These are phyloP conservation scores for Apiospora rasikravindrae DNA, from an alignment of 2,329 filamentous ascomycete species.

Conservation along the genomic window DNA sequence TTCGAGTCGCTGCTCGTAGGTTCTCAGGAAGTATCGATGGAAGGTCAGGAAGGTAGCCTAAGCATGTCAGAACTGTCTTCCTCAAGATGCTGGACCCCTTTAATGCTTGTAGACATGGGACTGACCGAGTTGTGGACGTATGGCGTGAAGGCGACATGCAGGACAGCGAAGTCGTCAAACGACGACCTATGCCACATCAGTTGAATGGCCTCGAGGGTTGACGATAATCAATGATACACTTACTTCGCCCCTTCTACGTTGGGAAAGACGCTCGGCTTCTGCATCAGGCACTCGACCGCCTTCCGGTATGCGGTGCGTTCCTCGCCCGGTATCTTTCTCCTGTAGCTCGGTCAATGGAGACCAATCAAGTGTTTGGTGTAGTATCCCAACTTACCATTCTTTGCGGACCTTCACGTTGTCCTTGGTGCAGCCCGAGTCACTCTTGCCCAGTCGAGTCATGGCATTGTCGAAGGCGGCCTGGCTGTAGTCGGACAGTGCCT, in stretches of 20 bases:
- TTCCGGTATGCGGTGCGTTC: conserved; percentile 35
- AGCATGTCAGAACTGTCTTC: neutral
- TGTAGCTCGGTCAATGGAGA: conserved; percentile 22
- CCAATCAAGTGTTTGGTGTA: neutral
- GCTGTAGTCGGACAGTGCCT: conserved; percentile 32
- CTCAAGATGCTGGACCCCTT: neutral
- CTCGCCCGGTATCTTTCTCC: conserved; percentile 34
- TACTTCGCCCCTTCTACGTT: conserved; percentile 37
- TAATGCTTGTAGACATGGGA: neutral
- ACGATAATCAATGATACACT: neutral
- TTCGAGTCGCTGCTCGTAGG: conserved; percentile 42
- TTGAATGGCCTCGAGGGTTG: neutral
- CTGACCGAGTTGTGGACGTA: conserved; percentile 39
- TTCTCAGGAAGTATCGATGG: conserved; percentile 43
- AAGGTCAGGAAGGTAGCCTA: conserved; percentile 44
- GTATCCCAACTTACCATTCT: conserved; percentile 32
- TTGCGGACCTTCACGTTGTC: conserved; percentile 37
- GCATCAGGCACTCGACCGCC: conserved; percentile 37
- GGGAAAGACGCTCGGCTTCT: conserved; percentile 32
- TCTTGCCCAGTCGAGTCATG: conserved; percentile 30
- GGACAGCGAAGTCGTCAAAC: conserved; percentile 38
- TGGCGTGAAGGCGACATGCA: conserved; percentile 36
- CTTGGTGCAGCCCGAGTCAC: conserved; percentile 31
- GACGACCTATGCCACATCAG: conserved; percentile 27
- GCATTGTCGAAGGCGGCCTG: conserved; percentile 33